A percentile compares a stretch with the other conserved stretches of the same genome.
phyloP scores from a whole-genome alignment of 2,329 filamentous ascomycete genomes.

The Phaeophleospora eucalypticola region DNA sequence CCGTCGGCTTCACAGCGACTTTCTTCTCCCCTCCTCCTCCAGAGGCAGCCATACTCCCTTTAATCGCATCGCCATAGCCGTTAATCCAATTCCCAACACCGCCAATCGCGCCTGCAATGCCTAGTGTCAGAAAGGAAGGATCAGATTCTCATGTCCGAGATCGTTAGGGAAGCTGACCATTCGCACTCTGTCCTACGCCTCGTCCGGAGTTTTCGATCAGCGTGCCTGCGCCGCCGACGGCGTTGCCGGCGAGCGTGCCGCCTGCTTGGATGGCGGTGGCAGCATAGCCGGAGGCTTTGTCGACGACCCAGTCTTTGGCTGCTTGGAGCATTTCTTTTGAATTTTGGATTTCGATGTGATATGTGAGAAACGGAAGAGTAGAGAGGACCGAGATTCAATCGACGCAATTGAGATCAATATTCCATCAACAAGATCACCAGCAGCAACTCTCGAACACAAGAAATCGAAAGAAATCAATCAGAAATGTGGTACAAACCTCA shows the following conservation, averaged over 20 bases:
- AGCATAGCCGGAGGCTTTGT: constrained; percentile 31
- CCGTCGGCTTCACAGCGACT: constrained; percentile 22
- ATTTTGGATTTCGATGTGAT: too few species aligned
- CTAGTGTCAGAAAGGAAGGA: constrained; percentile 24
- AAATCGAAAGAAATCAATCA: too few species aligned
- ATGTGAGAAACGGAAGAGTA: background rate
- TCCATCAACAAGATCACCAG: too few species aligned
- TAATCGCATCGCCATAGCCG: constrained; percentile 31
- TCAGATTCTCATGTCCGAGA: too few species aligned
- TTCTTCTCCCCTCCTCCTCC: constrained; percentile 25
- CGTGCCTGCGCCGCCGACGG: constrained; percentile 34
- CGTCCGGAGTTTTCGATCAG: constrained; percentile 33
- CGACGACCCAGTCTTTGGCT: constrained; percentile 30
- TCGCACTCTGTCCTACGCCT: constrained; percentile 32
- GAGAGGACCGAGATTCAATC: background rate
- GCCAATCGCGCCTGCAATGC: constrained; percentile 32
- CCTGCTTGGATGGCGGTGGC: constrained; percentile 34
- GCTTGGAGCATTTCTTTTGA: constrained; percentile 23
- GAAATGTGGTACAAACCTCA: too few species aligned
- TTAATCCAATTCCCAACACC: constrained; percentile 35
- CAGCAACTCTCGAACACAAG: too few species aligned
- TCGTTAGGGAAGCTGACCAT: constrained; percentile 15
- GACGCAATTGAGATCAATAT: too few species aligned
- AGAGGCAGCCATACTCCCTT: constrained; percentile 30
- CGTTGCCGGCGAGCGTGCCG: constrained; percentile 36